Percentiles rank a stretch among this genome's conserved stretches.
These are phyloP conservation scores for Aquilaria malaccensis DNA, from an alignment of 345 rosid species.

Conservation along the genomic window DNA sequence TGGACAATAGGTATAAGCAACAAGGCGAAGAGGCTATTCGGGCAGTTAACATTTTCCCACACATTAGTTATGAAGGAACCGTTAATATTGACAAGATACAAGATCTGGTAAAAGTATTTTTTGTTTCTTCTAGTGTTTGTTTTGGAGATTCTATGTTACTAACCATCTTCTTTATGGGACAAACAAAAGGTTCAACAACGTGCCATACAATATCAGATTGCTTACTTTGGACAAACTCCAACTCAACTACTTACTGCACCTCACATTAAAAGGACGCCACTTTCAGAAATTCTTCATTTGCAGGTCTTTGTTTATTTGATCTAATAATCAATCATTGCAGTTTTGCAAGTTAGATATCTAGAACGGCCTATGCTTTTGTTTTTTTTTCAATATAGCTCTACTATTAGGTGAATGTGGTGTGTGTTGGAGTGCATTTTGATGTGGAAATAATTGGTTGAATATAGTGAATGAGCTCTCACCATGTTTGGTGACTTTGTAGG, in stretches of 20 bases:
- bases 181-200: constrained; percentile 73
- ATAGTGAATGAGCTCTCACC: no score
- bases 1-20: constrained; percentile 72
- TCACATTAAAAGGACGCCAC: constrained; percentile 75
- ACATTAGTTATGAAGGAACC: constrained; percentile 93
- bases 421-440: no score
- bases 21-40: constrained; percentile 94
- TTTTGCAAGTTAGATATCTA: constrained; percentile 15
- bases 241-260: constrained; percentile 88
- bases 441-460: no score
- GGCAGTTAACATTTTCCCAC: constrained; percentile 91
- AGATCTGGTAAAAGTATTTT: constrained; percentile 57
- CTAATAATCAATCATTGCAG: no score
- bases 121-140: constrained; percentile 10
- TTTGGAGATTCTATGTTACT: constrained; percentile 8
- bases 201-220: constrained; percentile 95
- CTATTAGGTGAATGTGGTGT: constrained; percentile 28
- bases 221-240: constrained; percentile 99
- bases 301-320: constrained; percentile 42
- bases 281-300: constrained; percentile 77
- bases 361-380: constrained; percentile 37
- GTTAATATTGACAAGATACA: constrained; percentile 84
- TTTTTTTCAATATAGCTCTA: constrained; percentile 27
- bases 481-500: no score
- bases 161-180: constrained; percentile 13